A percentile compares a stretch with the other conserved stretches of the same genome.
Evolutionary conservation across 176 grass and related monocot species (phyloP).

Genomic region (Oryza glaberrima): DNA sequence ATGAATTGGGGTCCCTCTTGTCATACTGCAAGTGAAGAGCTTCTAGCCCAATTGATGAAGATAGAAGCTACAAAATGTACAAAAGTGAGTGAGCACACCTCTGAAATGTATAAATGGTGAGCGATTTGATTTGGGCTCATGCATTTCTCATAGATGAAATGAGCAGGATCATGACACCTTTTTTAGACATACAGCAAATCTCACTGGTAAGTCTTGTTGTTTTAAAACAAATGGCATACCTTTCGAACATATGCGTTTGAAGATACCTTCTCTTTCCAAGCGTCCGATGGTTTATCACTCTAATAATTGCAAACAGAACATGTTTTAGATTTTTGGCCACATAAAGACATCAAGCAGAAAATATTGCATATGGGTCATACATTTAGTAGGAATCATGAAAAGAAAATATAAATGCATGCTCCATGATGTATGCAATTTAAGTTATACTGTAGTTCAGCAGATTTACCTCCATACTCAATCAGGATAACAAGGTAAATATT

Average conservation of each 20-base stretch:
- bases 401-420: conserved; percentile 6
- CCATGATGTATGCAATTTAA: neutral
- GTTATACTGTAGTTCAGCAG: conserved; percentile 7
- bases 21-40: conserved; percentile 75
- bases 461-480: neutral
- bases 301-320: conserved; percentile 51
- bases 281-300: conserved; percentile 45
- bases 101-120: conserved; percentile 16
- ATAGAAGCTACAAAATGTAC: conserved; percentile 63
- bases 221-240: conserved; percentile 43
- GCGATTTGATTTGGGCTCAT: neutral
- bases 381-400: conserved; percentile 31
- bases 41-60: conserved; percentile 51
- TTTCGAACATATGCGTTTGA: conserved; percentile 78
- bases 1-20: conserved; percentile 66
- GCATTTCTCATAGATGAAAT: conserved; percentile 31
- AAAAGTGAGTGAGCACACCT: conserved; percentile 31
- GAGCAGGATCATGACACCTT: neutral
- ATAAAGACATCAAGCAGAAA: neutral
- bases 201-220: neutral
- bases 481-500: neutral
- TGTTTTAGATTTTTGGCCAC: conserved; percentile 28
- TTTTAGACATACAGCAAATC: neutral
- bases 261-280: conserved; percentile 78
- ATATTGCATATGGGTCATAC: neutral